Evolutionary conservation across 352 stramenopile genomes (phyloP).

Genomic region (Peronosclerospora sorghi): DNA sequence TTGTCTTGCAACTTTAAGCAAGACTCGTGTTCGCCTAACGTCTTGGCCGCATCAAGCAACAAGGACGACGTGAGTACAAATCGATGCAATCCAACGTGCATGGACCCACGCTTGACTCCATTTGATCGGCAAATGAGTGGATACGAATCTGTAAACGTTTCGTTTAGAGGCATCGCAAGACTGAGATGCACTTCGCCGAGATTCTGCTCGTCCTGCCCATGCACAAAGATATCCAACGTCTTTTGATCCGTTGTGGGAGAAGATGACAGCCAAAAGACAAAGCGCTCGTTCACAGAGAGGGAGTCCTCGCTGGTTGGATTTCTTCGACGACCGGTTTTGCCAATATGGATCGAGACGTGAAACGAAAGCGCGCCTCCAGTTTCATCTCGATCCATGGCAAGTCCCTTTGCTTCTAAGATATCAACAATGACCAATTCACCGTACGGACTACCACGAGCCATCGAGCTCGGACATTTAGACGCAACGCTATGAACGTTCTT

Average conservation of each 20-base stretch:
- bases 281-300: conserved; percentile 44
- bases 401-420: conserved; percentile 40
- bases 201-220: conserved; percentile 35
- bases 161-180: conserved; percentile 51
- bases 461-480: conserved; percentile 12
- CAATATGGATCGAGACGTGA: conserved; percentile 30
- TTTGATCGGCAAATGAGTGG: conserved; percentile 44
- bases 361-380: conserved; percentile 32
- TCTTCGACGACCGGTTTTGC: conserved; percentile 25
- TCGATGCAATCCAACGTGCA: conserved; percentile 40
- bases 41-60: conserved; percentile 38
- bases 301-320: conserved; percentile 12
- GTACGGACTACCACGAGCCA: conserved; percentile 39
- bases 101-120: conserved; percentile 37
- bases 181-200: conserved; percentile 63
- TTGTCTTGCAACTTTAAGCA: conserved; percentile 43
- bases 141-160: conserved; percentile 60
- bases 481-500: conserved; percentile 46
- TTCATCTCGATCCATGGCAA: conserved; percentile 34
- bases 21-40: conserved; percentile 24
- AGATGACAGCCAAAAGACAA: conserved; percentile 59
- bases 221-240: conserved; percentile 38
- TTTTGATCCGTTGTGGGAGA: conserved; percentile 32
- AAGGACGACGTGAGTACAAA: conserved; percentile 42
- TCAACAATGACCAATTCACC: conserved; percentile 60